Evolutionary conservation across 345 rosid species (phyloP).

Genomic region (Citrus mangshanensis): DNA sequence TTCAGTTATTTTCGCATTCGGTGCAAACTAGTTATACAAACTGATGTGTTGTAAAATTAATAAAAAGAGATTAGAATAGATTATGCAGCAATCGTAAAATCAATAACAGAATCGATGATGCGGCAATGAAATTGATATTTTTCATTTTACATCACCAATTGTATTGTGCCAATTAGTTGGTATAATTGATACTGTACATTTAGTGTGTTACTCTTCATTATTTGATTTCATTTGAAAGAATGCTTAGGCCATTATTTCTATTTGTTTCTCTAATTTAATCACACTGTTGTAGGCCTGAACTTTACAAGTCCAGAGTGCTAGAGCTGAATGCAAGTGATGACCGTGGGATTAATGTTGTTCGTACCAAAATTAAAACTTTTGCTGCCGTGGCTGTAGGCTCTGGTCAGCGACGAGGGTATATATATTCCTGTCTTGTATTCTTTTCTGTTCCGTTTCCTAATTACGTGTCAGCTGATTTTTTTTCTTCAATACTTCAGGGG

Average conservation of each 20-base stretch:
- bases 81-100: background rate
- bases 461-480: background rate
- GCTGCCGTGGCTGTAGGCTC: constrained; percentile 93
- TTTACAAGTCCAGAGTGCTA: constrained; percentile 87
- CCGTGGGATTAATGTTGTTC: constrained; percentile 94
- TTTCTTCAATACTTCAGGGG: constrained; percentile 41
- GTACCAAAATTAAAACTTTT: constrained; percentile 92
- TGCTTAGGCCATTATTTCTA: background rate
- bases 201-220: background rate
- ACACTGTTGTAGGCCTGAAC: constrained; percentile 64
- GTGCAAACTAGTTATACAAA: no score
- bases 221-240: background rate
- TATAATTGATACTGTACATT: background rate
- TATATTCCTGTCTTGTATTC: background rate
- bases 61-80: background rate
- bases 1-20: no score
- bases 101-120: background rate
- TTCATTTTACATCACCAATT: background rate
- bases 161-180: background rate
- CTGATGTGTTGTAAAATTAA: background rate
- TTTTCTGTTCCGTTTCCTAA: background rate
- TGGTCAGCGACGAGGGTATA: constrained; percentile 66
- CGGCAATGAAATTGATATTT: background rate
- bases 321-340: constrained; percentile 99
- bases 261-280: constrained; percentile 11